These are phyloP conservation scores for Helotiales sp. DNA, from an alignment of 2,329 filamentous ascomycete species.

Conservation along the genomic window DNA sequence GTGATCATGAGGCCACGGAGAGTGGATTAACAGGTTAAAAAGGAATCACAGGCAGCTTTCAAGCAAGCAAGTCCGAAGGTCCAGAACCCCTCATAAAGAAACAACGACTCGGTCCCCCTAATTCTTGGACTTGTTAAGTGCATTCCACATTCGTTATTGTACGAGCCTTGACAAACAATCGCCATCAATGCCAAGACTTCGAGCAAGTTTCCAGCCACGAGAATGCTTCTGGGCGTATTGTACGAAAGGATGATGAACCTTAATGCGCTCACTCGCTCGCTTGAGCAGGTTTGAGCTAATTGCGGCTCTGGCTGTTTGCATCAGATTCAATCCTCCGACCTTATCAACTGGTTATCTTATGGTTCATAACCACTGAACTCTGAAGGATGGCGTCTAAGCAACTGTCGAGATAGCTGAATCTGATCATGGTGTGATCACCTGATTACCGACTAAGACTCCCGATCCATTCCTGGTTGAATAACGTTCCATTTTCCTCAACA, in stretches of 20 bases:
- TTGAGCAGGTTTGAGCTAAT: conserved; percentile 13
- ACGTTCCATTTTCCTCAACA: too few relatives aligned
- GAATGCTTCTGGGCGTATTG: conserved; percentile 3
- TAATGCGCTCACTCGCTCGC: background rate
- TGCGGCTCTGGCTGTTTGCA: background rate
- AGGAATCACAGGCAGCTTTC: too few relatives aligned
- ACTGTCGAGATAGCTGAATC: too few relatives aligned
- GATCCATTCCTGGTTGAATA: too few relatives aligned
- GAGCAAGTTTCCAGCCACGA: conserved; percentile 18
- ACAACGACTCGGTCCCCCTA: background rate
- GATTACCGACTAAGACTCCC: too few relatives aligned
- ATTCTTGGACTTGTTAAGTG: background rate
- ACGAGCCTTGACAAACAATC: background rate
- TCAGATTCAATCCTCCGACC: background rate
- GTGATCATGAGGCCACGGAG: too few relatives aligned
- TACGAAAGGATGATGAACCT: background rate
- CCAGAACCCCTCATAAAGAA: background rate
- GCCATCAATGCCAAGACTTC: conserved; percentile 2
- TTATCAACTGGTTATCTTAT: background rate
- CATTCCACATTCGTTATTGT: background rate
- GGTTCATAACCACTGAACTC: background rate
- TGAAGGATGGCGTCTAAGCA: too few relatives aligned
- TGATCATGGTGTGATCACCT: too few relatives aligned
- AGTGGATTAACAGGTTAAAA: too few relatives aligned
- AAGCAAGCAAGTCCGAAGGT: too few relatives aligned